These are phyloP conservation scores for Globomyces sp. DNA, from an alignment of 371 early-diverging fungal genomes.

Conservation along the genomic window DNA sequence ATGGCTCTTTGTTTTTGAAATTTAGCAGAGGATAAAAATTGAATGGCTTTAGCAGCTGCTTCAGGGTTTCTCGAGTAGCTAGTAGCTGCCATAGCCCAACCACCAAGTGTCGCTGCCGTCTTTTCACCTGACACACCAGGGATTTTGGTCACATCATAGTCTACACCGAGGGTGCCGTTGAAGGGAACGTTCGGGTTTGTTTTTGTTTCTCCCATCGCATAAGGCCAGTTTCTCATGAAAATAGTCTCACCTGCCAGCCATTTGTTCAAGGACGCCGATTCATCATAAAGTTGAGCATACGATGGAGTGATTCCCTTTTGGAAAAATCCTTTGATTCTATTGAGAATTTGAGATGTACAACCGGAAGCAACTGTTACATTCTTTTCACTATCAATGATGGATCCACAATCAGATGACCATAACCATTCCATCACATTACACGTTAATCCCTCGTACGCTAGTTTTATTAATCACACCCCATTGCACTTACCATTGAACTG, in stretches of 20 bases:
- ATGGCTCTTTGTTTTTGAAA: constrained; percentile 23
- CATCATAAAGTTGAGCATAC: too few relatives aligned
- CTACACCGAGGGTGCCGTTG: constrained; percentile 12
- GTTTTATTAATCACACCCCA: background rate
- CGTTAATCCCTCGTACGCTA: too few relatives aligned
- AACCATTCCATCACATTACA: too few relatives aligned
- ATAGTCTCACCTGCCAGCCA: too few relatives aligned
- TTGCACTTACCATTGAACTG: constrained; percentile 24
- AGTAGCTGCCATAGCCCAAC: constrained; percentile 24
- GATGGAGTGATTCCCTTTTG: too few relatives aligned
- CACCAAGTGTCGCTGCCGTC: constrained; percentile 24
- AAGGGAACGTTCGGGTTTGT: constrained; percentile 4
- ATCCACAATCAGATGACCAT: too few relatives aligned
- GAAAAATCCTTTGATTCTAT: too few relatives aligned
- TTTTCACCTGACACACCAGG: constrained; percentile 16
- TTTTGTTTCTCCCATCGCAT: background rate
- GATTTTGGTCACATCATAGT: constrained; percentile 3
- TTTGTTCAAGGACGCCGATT: too few relatives aligned
- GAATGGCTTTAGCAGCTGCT: constrained; percentile 16
- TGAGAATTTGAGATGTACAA: too few relatives aligned
- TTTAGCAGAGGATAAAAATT: constrained; percentile 16
- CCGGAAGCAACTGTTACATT: too few relatives aligned
- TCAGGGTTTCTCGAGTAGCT: constrained; percentile 17
- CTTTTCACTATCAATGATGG: too few relatives aligned
- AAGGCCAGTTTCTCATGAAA: too few relatives aligned